These are phyloP conservation scores for Pythium scleroteichum DNA, from an alignment of 352 stramenopile species.

Conservation along the genomic window DNA sequence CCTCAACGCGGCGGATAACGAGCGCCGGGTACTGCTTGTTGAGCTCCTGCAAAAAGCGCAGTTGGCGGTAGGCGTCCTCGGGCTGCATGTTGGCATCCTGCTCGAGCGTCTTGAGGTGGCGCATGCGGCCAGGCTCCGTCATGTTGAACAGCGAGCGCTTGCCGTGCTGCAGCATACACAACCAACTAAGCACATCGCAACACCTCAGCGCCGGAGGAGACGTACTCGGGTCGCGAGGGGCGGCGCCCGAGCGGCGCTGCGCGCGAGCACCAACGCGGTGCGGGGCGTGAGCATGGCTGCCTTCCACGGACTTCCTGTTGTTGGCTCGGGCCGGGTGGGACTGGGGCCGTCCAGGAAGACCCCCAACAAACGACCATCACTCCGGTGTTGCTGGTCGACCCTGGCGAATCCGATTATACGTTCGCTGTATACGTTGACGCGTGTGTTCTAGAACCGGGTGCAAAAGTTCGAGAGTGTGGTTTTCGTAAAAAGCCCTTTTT, in stretches of 20 bases:
- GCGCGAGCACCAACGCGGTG: slow-evolving; percentile 36
- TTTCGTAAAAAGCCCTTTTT: slow-evolving; percentile 29
- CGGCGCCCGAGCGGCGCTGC: slow-evolving; percentile 21
- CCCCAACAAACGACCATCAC: slow-evolving; percentile 11
- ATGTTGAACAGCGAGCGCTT: slow-evolving; percentile 82
- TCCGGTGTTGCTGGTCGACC: not conserved
- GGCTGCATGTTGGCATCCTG: slow-evolving; percentile 76
- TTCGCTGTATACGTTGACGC: slow-evolving; percentile 18
- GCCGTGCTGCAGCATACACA: slow-evolving; percentile 7
- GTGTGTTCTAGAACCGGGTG: slow-evolving; percentile 28
- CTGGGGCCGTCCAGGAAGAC: not conserved
- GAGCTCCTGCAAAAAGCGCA: slow-evolving; percentile 85
- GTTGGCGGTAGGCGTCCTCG: slow-evolving; percentile 72
- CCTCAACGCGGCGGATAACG: slow-evolving; percentile 82
- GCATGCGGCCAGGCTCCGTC: slow-evolving; percentile 70
- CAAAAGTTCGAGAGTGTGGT: slow-evolving; percentile 17
- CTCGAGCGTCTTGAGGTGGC: slow-evolving; percentile 84
- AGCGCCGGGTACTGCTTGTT: slow-evolving; percentile 86
- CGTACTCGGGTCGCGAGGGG: slow-evolving; percentile 20
- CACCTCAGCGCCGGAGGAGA: no score
- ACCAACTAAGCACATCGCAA: no score
- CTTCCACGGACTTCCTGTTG: slow-evolving; percentile 26
- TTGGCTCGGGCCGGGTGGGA: slow-evolving; percentile 2
- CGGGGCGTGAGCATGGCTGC: slow-evolving; percentile 37
- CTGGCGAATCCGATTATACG: slow-evolving; percentile 2